Evolutionary conservation across 176 grass and related monocot genomes (phyloP).

Genomic region (Cymbopogon citratus): DNA sequence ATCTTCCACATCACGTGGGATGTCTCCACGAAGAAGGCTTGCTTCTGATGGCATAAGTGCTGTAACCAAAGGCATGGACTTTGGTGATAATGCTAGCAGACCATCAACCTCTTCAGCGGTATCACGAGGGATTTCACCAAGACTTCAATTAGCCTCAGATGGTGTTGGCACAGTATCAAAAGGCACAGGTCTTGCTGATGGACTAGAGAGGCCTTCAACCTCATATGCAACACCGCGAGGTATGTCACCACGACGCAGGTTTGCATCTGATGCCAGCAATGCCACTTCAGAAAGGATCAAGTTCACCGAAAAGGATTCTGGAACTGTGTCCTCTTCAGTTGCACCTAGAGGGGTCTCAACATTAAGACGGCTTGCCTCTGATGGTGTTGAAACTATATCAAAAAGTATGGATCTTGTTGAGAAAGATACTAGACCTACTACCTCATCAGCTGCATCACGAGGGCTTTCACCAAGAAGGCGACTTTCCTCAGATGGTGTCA

Average conservation of each 20-base stretch:
- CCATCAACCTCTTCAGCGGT: slow-evolving; percentile 23
- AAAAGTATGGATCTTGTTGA: slow-evolving; percentile 27
- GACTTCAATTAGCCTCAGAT: slow-evolving; percentile 19
- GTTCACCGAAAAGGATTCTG: slow-evolving; percentile 33
- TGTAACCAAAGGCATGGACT: slow-evolving; percentile 35
- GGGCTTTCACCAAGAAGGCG: slow-evolving; percentile 43
- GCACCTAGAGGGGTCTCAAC: slow-evolving; percentile 25
- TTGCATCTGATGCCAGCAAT: slow-evolving; percentile 32
- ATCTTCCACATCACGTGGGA: slow-evolving; percentile 25
- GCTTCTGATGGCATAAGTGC: slow-evolving; percentile 34
- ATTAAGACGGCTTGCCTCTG: slow-evolving; percentile 31
- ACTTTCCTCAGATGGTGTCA: slow-evolving; percentile 34
- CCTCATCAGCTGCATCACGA: slow-evolving; percentile 20
- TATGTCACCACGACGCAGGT: slow-evolving; percentile 40
- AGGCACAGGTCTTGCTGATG: slow-evolving; percentile 25
- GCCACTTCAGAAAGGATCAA: slow-evolving; percentile 29
- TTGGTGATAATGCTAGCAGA: slow-evolving; percentile 18
- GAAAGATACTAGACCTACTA: slow-evolving; percentile 25
- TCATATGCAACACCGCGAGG: slow-evolving; percentile 31
- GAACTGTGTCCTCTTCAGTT: slow-evolving; percentile 22
- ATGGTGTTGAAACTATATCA: slow-evolving; percentile 26
- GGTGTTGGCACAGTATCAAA: slow-evolving; percentile 30
- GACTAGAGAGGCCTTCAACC: slow-evolving; percentile 36
- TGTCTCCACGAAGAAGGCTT: slow-evolving; percentile 46
- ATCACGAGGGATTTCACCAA: slow-evolving; percentile 28